These are phyloP conservation scores for Punctularia strigosozonata DNA, from an alignment of 768 basidiomycete genomes.

Conservation along the genomic window DNA sequence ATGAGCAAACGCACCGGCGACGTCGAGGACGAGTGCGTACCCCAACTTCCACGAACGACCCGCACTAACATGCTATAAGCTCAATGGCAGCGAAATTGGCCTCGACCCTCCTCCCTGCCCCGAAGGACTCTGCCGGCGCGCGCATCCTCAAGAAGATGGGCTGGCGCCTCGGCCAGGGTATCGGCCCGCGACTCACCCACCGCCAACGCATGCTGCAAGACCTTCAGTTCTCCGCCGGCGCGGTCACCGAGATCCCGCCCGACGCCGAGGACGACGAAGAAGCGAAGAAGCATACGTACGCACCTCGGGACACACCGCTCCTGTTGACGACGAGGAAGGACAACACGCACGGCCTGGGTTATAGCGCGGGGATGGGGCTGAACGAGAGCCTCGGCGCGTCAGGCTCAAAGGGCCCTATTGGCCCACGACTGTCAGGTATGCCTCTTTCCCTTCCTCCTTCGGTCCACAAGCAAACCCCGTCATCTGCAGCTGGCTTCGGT, in stretches of 20 bases:
- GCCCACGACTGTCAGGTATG: constrained; percentile 48
- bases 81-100: constrained; percentile 53
- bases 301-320: constrained; percentile 68
- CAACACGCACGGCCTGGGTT: constrained; percentile 74
- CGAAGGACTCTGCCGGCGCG: constrained; percentile 73
- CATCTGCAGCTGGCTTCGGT: constrained; percentile 63
- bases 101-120: constrained; percentile 56
- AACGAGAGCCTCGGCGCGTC: constrained; percentile 42
- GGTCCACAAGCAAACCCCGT: no score
- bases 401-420: constrained; percentile 16
- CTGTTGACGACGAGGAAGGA: constrained; percentile 57
- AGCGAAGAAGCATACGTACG: constrained; percentile 77
- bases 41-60: no score
- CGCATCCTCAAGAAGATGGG: constrained; percentile 91
- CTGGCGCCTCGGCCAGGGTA: constrained; percentile 86
- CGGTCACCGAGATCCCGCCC: constrained; percentile 12
- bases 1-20: constrained; percentile 19
- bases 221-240: constrained; percentile 27
- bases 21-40: constrained; percentile 43
- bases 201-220: constrained; percentile 67
- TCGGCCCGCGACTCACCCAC: constrained; percentile 80
- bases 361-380: constrained; percentile 50
- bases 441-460: not conserved
- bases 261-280: constrained; percentile 61
- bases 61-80: constrained; percentile 22